phyloP scores from a whole-genome alignment of 768 basidiomycete species.

The Phaffia australis region DNA sequence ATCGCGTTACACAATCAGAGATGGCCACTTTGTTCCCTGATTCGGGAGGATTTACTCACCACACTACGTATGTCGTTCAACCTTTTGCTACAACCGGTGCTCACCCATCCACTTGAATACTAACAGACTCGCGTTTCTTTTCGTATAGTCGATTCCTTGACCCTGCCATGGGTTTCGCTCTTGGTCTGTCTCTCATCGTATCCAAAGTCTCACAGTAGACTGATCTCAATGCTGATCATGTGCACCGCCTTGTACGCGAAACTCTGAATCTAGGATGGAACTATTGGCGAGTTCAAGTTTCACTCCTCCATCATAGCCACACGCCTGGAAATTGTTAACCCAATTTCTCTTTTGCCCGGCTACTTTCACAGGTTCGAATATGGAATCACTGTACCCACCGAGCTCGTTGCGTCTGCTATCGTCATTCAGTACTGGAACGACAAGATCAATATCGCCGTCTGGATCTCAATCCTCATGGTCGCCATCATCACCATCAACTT shows the following conservation, averaged over 20 bases:
- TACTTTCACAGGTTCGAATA: conserved; percentile 38
- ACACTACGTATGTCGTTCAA: conserved; percentile 38
- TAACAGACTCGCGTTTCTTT: no score
- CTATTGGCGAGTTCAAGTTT: no score
- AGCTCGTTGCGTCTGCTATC: conserved; percentile 44
- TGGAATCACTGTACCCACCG: conserved; percentile 4
- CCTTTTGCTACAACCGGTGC: neutral
- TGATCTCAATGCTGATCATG: neutral
- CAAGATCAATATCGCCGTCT: conserved; percentile 33
- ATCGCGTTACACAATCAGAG: conserved; percentile 5
- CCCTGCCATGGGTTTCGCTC: conserved; percentile 16
- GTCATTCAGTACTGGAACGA: conserved; percentile 56
- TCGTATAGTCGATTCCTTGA: conserved; percentile 9
- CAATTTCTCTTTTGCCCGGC: neutral
- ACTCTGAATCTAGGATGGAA: no score
- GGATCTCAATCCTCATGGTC: conserved; percentile 39
- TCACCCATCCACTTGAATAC: no score
- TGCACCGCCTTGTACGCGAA: no score
- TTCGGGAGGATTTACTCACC: conserved; percentile 33
- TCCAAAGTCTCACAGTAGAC: neutral
- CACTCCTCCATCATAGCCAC: neutral
- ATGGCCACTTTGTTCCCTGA: conserved; percentile 31
- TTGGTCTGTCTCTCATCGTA: neutral
- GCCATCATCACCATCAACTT: conserved; percentile 39
- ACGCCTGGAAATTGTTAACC: conserved; percentile 9